Conservation (phyloP, 495 filamentous ascomycete species). For the Aspergillus saccharolyticus region DNA sequence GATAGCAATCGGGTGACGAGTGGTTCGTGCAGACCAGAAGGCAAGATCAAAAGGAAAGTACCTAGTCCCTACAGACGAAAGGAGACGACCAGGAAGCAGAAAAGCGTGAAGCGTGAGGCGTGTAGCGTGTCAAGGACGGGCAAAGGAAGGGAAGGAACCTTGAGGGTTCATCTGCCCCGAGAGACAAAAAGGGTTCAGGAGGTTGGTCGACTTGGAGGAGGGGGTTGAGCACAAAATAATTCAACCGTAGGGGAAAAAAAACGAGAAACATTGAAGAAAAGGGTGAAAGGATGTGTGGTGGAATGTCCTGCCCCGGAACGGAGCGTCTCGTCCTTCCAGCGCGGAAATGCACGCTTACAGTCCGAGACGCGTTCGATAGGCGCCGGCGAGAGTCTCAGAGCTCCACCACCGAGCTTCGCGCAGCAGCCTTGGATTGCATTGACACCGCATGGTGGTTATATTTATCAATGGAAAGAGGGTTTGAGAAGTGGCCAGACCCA, state of each 20-base stretch:
- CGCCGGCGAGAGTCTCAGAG: conserved; percentile 30
- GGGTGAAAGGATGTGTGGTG: conserved; percentile 33
- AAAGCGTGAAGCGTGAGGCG: too few relatives aligned
- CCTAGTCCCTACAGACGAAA: background rate
- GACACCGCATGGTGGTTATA: conserved; percentile 4
- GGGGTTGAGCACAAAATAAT: background rate
- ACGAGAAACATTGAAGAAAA: conserved; percentile 33
- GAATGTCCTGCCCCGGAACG: conserved; percentile 35
- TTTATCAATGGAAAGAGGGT: too few relatives aligned
- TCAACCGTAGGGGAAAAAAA: conserved; percentile 15
- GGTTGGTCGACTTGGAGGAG: conserved; percentile 14
- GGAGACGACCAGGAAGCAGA: conserved; percentile 13
- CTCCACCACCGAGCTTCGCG: conserved; percentile 30
- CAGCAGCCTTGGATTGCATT: conserved; percentile 18
- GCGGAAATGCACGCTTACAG: conserved; percentile 47
- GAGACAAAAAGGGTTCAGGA: conserved; percentile 17
- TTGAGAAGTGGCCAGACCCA: too few relatives aligned
- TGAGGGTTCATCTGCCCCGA: conserved; percentile 14
- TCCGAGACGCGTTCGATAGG: conserved; percentile 47
- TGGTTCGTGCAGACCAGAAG: conserved; percentile 1
- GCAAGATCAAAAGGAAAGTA: conserved; percentile 5
- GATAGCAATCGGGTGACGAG: background rate
- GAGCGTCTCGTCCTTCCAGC: conserved; percentile 37
- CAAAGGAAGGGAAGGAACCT: conserved; percentile 18
- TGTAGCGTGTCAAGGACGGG: conserved; percentile 14